Evolutionary conservation across 768 basidiomycete genomes (phyloP), one percentile per base, ranked within the genome.

Genomic region (Hygrophorus pudorinus): DNA sequence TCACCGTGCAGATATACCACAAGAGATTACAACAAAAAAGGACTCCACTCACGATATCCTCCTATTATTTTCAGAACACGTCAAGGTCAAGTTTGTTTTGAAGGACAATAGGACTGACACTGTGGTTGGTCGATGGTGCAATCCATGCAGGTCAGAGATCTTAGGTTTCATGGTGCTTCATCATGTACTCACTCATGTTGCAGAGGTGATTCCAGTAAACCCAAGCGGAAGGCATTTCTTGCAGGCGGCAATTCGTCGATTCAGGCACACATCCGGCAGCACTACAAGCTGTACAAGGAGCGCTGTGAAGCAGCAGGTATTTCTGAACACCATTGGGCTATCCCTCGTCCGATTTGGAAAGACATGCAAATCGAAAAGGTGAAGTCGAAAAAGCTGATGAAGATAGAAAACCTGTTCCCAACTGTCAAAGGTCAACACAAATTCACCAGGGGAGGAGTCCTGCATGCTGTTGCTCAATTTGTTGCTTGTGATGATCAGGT

Each of bases 401-500:
- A 32, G 17, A 9, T 24, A 20, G 42, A 44, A 10, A 12, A 20
- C 18, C n/a, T 20, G 13, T 32, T 44, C n/a, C n/a, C 9, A 8
- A 32, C 32, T 16, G 16, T 44, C 11, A n/a, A 16, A 5, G 29
- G 31, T 12, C 31, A 29, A n/a, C 29, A 35, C n/a, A 45, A 42
- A 20, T 55, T 53, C 32, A 45, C 54, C n/a, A 30, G 44, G 11
- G 48, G 52, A 5, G 38, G 30, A 10, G 29, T 54, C 0, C 29
- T 56, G 20, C 24, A 42, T 32, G 31, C 44, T 17, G 35, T 56
- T 17, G 38, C 54, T 12, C 36, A 48, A 28, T 50, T 45, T 35
- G 39, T 54, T 14, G 44, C 49, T 13, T 49, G 42, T 44, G 47
- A 52, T 43, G 48, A 56, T 28, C 50, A 51, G 51, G 54, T 54